Evolutionary conservation across 371 early-diverging fungal species (phyloP).

Genomic region (Zopfochytrium polystomum): DNA sequence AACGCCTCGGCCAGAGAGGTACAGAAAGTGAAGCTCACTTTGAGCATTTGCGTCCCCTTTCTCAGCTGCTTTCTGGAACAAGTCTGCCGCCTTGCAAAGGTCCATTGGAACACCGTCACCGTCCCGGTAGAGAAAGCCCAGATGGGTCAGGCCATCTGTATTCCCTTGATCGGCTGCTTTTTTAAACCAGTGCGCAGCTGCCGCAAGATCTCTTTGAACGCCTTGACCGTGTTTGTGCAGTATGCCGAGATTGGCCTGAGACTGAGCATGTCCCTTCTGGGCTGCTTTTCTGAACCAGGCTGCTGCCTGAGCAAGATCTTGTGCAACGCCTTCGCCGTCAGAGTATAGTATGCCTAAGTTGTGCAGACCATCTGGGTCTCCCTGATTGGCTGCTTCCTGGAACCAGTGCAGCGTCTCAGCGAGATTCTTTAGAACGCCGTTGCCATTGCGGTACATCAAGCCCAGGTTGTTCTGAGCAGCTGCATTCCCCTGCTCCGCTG

Average conservation of each 20-base stretch:
- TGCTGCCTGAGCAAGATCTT: constrained; percentile 56
- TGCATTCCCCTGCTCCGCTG: no score
- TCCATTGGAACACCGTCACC: constrained; percentile 46
- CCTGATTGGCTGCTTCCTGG: neutral
- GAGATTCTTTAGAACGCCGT: constrained; percentile 7
- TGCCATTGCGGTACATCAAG: constrained; percentile 29
- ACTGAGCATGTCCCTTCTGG: constrained; percentile 48
- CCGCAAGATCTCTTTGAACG: neutral
- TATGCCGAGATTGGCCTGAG: no score
- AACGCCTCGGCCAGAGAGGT: constrained; percentile 67
- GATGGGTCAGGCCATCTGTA: neutral
- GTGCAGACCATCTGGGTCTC: constrained; percentile 7
- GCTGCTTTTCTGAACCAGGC: constrained; percentile 61
- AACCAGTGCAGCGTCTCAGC: constrained; percentile 14
- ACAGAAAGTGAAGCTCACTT: constrained; percentile 51
- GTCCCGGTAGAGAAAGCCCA: constrained; percentile 48
- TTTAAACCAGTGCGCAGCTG: no score
- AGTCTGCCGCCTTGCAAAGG: constrained; percentile 44
- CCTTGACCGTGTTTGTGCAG: constrained; percentile 9
- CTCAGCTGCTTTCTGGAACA: constrained; percentile 44
- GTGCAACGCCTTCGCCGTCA: constrained; percentile 55
- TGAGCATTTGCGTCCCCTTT: constrained; percentile 53
- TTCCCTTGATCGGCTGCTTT: neutral
- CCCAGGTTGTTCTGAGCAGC: constrained; percentile 35
- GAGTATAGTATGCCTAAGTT: constrained; percentile 31